A percentile compares a stretch with the other conserved stretches of the same genome.
These are phyloP conservation scores for Hura crepitans DNA, from an alignment of 441 rosid species.

Conservation along the genomic window DNA sequence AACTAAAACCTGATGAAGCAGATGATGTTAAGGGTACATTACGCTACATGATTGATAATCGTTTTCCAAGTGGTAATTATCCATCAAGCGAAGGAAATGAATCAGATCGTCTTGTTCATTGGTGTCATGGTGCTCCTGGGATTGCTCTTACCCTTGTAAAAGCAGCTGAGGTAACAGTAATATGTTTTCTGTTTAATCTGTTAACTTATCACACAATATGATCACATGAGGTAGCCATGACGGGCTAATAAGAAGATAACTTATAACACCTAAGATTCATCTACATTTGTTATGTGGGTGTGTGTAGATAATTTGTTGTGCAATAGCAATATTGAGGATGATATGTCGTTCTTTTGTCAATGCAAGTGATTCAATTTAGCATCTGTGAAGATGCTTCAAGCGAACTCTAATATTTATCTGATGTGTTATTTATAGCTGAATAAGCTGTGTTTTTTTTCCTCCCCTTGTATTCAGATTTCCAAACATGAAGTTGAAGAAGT, in stretches of 20 bases:
- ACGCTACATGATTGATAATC: constrained; percentile 51
- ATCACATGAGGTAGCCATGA: neutral
- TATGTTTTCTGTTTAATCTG: neutral
- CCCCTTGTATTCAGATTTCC: neutral
- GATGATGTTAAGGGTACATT: constrained; percentile 65
- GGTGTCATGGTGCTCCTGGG: constrained; percentile 81
- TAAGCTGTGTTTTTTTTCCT: neutral
- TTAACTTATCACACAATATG: neutral
- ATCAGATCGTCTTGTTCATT: constrained; percentile 63
- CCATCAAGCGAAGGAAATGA: constrained; percentile 59
- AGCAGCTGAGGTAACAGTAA: constrained; percentile 52
- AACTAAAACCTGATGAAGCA: constrained; percentile 52
- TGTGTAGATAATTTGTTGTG: neutral
- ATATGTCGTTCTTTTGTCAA: neutral
- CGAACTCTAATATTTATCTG: neutral
- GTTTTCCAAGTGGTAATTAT: constrained; percentile 62
- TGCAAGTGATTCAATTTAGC: neutral
- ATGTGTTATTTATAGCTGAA: neutral
- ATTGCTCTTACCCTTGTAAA: constrained; percentile 56
- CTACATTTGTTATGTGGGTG: neutral
- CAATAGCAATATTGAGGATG: neutral
- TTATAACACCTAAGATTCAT: neutral
- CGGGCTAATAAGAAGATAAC: neutral
- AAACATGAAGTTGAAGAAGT: neutral
- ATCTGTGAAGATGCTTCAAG: neutral